Percentiles rank a stretch among this genome's conserved stretches.
Conservation (phyloP, 2,329 filamentous ascomycete genomes). For the Colletotrichum trifolii region DNA sequence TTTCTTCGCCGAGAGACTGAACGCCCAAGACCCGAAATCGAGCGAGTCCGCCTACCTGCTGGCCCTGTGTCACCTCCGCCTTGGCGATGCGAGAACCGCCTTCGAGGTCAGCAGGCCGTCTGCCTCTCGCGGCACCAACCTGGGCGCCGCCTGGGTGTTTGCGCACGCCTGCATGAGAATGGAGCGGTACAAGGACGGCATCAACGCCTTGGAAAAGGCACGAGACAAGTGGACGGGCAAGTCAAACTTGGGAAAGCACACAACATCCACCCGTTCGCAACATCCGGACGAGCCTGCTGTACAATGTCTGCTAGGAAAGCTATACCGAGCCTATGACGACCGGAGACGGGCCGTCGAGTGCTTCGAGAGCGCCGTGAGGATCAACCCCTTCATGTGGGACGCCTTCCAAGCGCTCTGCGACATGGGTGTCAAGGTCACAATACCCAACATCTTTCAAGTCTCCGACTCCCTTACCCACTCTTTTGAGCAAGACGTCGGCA, state of each 20-base stretch:
- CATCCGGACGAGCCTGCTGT: conserved; percentile 86
- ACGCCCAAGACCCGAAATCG: conserved; percentile 84
- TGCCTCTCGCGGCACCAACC: conserved; percentile 76
- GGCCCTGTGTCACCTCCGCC: conserved; percentile 84
- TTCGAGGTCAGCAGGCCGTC: conserved; percentile 82
- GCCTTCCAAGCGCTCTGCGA: conserved; percentile 91
- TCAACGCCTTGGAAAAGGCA: conserved; percentile 84
- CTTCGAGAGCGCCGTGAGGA: conserved; percentile 88
- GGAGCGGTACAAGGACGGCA: conserved; percentile 83
- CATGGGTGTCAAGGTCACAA: conserved; percentile 82
- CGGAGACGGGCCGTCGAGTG: conserved; percentile 85
- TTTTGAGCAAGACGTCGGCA: conserved; percentile 54
- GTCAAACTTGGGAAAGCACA: conserved; percentile 85
- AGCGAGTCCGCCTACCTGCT: conserved; percentile 86
- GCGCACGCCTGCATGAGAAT: conserved; percentile 88
- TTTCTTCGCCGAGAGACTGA: conserved; percentile 89
- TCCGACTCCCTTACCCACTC: conserved; percentile 64
- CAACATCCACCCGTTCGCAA: conserved; percentile 77
- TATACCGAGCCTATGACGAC: conserved; percentile 85
- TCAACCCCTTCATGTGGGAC: conserved; percentile 98
- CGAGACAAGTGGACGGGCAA: conserved; percentile 79
- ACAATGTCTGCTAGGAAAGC: conserved; percentile 85
- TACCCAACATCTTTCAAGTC: conserved; percentile 87
- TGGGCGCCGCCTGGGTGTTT: conserved; percentile 92
- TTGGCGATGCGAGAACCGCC: conserved; percentile 85